Percentiles rank a stretch among this genome's conserved stretches.
phyloP scores from a whole-genome alignment of 2,329 filamentous ascomycete genomes.

The Fusarium solani-melongenae region DNA sequence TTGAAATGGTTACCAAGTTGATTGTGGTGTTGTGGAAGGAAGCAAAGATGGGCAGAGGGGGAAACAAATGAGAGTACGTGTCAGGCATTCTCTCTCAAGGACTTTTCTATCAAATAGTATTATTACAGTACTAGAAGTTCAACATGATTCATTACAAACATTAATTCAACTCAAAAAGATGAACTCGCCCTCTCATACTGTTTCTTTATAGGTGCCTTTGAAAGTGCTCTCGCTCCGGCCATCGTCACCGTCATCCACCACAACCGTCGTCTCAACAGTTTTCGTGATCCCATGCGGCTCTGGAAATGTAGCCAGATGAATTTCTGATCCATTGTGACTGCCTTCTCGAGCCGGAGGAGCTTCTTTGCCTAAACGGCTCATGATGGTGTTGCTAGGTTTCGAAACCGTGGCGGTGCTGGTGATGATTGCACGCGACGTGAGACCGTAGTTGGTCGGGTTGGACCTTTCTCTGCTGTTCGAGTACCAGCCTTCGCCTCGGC shows the following conservation, averaged over 20 bases:
- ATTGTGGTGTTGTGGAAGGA: background rate
- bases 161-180: background rate
- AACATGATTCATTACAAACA: background rate
- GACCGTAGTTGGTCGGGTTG: slow-evolving; percentile 15
- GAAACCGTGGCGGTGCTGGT: background rate
- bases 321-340: slow-evolving; percentile 9
- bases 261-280: slow-evolving; percentile 28
- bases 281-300: slow-evolving; percentile 26
- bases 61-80: background rate
- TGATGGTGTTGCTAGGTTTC: background rate
- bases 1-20: background rate
- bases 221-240: slow-evolving; percentile 5
- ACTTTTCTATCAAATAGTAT: background rate
- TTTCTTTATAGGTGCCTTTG: background rate
- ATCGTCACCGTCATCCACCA: slow-evolving; percentile 14
- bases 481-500: slow-evolving; percentile 13
- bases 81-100: background rate
- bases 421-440: slow-evolving; percentile 21
- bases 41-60: background rate
- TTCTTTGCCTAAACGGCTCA: slow-evolving; percentile 17
- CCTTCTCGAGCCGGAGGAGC: background rate
- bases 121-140: background rate
- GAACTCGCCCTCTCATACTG: background rate
- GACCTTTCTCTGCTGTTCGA: slow-evolving; percentile 13
- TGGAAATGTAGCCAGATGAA: slow-evolving; percentile 15